These are phyloP conservation scores for Kregervanrija delftensis DNA, from an alignment of 805 yeast genomes.

Conservation along the genomic window DNA sequence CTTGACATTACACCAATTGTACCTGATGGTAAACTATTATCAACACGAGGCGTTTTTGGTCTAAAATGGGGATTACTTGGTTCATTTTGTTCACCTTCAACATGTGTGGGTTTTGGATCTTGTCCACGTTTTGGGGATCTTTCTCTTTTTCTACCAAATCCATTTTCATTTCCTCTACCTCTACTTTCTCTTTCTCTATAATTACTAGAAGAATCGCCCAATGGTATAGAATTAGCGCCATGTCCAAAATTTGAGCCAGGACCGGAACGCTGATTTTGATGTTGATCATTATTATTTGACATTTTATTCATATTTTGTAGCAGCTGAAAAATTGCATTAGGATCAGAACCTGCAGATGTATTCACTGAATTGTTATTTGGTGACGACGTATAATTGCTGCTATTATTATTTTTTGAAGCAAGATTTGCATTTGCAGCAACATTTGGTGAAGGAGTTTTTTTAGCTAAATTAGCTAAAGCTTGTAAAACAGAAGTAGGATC, in stretches of 20 bases:
- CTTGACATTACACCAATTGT: constrained; percentile 79
- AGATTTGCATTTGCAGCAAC: constrained; percentile 20
- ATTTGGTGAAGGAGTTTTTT: constrained; percentile 33
- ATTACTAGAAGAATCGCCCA: constrained; percentile 17
- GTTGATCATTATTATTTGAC: constrained; percentile 10
- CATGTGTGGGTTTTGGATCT: constrained; percentile 26
- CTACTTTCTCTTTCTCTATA: constrained; percentile 26
- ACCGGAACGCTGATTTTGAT: constrained; percentile 15
- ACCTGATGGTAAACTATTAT: constrained; percentile 67
- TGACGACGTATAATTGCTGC: neutral
- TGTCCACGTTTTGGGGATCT: constrained; percentile 38
- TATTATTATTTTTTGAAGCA: constrained; percentile 16
- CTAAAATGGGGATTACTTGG: constrained; percentile 74
- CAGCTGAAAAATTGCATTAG: constrained; percentile 43
- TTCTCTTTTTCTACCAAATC: constrained; percentile 44
- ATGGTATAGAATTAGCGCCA: constrained; percentile 6
- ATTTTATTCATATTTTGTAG: constrained; percentile 42
- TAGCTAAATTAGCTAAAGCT: constrained; percentile 60
- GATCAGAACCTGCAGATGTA: constrained; percentile 21
- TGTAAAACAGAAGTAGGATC: constrained; percentile 61
- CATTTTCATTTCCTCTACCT: constrained; percentile 14
- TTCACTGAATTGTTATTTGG: constrained; percentile 6
- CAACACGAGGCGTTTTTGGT: constrained; percentile 66
- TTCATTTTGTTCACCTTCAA: constrained; percentile 53
- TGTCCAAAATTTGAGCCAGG: constrained; percentile 19